Conservation (phyloP, 225 moss, liverwort and hornwort species). For the Bryoerythrophyllum caledonicum region DNA sequence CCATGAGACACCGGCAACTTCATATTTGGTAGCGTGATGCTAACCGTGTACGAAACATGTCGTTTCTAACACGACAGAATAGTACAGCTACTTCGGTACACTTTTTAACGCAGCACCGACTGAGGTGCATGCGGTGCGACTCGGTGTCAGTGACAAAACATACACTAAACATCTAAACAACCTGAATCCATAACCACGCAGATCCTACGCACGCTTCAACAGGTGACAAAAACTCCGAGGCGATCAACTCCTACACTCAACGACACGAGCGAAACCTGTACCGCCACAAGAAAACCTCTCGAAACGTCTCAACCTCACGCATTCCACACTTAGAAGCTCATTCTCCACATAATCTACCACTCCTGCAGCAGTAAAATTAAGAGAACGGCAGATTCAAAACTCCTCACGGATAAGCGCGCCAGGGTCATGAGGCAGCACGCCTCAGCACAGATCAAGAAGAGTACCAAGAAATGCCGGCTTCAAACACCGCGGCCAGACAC, state of each 20-base stretch:
- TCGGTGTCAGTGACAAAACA: neutral
- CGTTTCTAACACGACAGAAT: neutral
- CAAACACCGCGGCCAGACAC: slow-evolving; percentile 1
- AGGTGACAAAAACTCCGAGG: neutral
- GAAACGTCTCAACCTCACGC: neutral
- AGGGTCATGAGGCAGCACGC: neutral
- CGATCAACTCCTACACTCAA: neutral
- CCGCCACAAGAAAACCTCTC: neutral
- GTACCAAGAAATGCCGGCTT: slow-evolving; percentile 14
- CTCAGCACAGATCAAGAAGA: slow-evolving; percentile 25
- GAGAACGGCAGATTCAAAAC: neutral
- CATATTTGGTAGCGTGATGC: neutral
- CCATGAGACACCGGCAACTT: neutral
- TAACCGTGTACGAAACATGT: neutral
- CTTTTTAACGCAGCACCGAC: neutral
- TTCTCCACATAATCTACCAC: neutral
- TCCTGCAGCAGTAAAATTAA: neutral
- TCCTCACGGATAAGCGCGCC: neutral
- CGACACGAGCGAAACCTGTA: neutral
- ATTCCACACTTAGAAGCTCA: slow-evolving; percentile 9
- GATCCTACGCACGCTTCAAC: neutral
- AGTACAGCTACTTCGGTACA: too few species aligned
- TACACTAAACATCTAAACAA: neutral
- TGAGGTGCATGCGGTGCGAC: neutral
- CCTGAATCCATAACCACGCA: neutral